Base-by-base conservation (phyloP, 139 green algal species). In the Nannochloris sp. region DNA sequence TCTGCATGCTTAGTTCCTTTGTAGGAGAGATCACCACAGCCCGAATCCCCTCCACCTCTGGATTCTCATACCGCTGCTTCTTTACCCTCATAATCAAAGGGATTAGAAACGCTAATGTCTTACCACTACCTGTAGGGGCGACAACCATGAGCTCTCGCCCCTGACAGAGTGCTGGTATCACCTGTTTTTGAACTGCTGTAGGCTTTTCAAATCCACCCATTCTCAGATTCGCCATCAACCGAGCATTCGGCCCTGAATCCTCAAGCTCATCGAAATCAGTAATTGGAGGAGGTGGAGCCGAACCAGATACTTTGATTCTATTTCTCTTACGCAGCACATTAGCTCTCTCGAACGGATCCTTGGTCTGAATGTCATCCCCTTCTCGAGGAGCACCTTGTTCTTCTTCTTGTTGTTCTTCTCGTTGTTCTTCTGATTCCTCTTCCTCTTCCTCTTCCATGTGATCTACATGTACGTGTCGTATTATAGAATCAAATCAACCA, bases 91-190 rank as follows among this genome's bases (percentile, higher is more conserved):
- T 60, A 31, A 93, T 28, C 26, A 92, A 71, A 0, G 92, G 92
- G 48, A 97, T 63, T 37, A 96, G 67, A 68, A 96, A 98, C 0
- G 88, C 91, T 3, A 98, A 70, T 0, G 92, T 98, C 79, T 97
- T 96, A 37, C 88, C 88, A 4, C 74, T 85, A 33, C 84, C 80
- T 43, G 92, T 98, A 26, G 92, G 90, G 0, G 92, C 92, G 3
- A 95, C 68, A 23, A 80, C 89, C 26, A 95, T 74, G 58, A 96
- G 55, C 61, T 96, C 89, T 3, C 78, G 49, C 3, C 81, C 67
- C 2, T 16, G 66, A 36, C 92, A 65, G 46, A 96, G 69, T 2
- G 73, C 60, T 0, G 91, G 85, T 13, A 94, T 80, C 11, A 84
- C 91, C 65, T 96, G 91, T n/a, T 87, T 76, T 84, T 97, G 91